A percentile compares a stretch with the other conserved stretches of the same genome.
Conservation (phyloP, 495 filamentous ascomycete genomes). For the Aspergillus nidulans region DNA sequence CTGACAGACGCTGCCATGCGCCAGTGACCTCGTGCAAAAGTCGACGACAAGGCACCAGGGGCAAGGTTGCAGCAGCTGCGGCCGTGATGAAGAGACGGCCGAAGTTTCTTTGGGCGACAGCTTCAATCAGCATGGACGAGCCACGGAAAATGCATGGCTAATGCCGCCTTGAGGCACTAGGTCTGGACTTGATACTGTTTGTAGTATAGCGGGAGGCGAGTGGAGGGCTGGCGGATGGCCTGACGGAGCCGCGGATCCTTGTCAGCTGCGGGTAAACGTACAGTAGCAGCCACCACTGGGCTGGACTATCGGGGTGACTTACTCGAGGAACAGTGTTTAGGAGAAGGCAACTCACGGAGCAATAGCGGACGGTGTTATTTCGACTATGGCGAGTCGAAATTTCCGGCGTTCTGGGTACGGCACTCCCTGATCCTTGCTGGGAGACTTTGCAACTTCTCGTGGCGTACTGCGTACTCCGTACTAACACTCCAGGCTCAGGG, state of each 20-base stretch:
- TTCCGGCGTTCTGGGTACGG: neutral
- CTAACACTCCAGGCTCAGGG: neutral
- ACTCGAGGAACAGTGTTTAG: neutral
- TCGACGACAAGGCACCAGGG: conserved; percentile 11
- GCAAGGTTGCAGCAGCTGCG: conserved; percentile 5
- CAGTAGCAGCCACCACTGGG: neutral
- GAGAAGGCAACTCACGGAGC: neutral
- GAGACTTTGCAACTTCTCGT: neutral
- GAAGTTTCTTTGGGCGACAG: neutral
- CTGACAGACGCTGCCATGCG: conserved; percentile 4
- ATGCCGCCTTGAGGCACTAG: neutral
- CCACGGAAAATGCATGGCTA: conserved; percentile 7
- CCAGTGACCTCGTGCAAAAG: neutral
- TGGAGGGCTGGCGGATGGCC: neutral
- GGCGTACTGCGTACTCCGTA: neutral
- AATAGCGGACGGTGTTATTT: neutral
- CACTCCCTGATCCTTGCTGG: neutral
- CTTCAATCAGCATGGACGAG: conserved; percentile 2
- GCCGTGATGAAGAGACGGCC: conserved; percentile 8
- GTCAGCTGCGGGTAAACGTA: conserved; percentile 3
- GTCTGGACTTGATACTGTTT: conserved; percentile 5
- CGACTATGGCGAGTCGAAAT: neutral
- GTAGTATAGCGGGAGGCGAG: neutral
- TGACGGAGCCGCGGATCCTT: conserved; percentile 8
- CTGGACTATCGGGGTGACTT: neutral